Conservation (phyloP, 805 yeast genomes). For the Yarrowia deformans region DNA sequence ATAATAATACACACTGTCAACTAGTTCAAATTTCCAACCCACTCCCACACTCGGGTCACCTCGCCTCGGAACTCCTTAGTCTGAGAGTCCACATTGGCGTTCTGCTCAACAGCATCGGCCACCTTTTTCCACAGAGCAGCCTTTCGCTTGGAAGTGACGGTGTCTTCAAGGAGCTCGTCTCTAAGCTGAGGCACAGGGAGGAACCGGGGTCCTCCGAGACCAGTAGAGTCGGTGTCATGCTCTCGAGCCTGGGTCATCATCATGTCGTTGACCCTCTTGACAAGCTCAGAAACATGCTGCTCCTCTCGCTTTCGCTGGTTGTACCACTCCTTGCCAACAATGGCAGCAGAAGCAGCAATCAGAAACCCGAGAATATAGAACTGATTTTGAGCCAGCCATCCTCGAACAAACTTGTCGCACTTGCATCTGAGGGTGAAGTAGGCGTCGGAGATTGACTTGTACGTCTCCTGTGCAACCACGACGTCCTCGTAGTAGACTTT, state of each 20-base stretch:
- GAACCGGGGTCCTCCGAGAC: slow-evolving; percentile 18
- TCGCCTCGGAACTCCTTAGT: slow-evolving; percentile 82
- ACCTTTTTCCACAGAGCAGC: slow-evolving; percentile 62
- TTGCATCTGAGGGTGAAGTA: slow-evolving; percentile 37
- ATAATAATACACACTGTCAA: slow-evolving; percentile 21
- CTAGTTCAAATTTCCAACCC: slow-evolving; percentile 60
- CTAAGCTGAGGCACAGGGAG: slow-evolving; percentile 30
- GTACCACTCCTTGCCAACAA: slow-evolving; percentile 20
- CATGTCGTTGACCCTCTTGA: neutral
- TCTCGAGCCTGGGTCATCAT: slow-evolving; percentile 12
- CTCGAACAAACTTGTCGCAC: slow-evolving; percentile 35
- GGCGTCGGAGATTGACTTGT: slow-evolving; percentile 38
- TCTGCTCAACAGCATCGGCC: slow-evolving; percentile 63
- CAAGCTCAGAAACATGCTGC: slow-evolving; percentile 20
- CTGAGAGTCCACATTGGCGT: slow-evolving; percentile 67
- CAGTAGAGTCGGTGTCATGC: slow-evolving; percentile 4
- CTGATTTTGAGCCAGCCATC: slow-evolving; percentile 39
- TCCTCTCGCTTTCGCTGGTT: slow-evolving; percentile 27
- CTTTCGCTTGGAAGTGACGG: slow-evolving; percentile 15
- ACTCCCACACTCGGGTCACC: slow-evolving; percentile 83
- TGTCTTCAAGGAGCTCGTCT: slow-evolving; percentile 27
- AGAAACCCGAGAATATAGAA: slow-evolving; percentile 37
- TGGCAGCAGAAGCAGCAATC: slow-evolving; percentile 21
- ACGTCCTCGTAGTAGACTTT: slow-evolving; percentile 32
- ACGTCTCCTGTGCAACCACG: slow-evolving; percentile 27